Evolutionary conservation across 2,329 filamentous ascomycete genomes (phyloP).

Genomic region (Sarocladium kiliense): DNA sequence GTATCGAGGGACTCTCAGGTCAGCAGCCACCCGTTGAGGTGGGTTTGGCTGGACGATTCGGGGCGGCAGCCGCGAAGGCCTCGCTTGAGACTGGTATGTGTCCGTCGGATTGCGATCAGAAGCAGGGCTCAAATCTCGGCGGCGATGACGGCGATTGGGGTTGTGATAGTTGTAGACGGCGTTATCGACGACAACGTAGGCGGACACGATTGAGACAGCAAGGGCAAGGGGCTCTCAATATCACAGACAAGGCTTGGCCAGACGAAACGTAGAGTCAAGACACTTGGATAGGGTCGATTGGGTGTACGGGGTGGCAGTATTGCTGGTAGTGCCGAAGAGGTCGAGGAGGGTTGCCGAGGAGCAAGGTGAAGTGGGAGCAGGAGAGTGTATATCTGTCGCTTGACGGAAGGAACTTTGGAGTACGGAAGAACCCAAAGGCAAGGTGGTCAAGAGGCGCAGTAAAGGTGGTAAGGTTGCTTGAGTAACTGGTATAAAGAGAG

Average conservation of each 20-base stretch:
- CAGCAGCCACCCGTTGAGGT: background rate
- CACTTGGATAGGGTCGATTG: background rate
- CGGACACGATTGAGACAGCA: background rate
- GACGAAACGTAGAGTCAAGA: no score
- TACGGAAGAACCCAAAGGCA: background rate
- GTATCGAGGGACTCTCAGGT: background rate
- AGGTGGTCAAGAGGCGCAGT: background rate
- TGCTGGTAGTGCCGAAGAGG: background rate
- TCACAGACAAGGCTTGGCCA: background rate
- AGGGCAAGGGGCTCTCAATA: background rate
- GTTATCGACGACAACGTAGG: slow-evolving; percentile 6
- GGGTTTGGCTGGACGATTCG: background rate
- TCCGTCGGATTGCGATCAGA: background rate
- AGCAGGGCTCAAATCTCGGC: background rate
- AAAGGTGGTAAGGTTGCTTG: background rate
- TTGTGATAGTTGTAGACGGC: background rate
- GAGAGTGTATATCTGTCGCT: background rate
- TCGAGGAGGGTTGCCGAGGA: background rate
- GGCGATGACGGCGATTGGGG: background rate
- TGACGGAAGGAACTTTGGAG: background rate
- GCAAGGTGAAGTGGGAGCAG: background rate
- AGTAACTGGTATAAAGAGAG: background rate
- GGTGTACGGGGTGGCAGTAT: background rate
- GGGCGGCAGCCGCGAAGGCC: background rate
- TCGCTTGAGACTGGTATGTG: background rate